Evolutionary conservation across 169 alveolate genomes (phyloP).

Genomic region (Perkinsus marinus): DNA sequence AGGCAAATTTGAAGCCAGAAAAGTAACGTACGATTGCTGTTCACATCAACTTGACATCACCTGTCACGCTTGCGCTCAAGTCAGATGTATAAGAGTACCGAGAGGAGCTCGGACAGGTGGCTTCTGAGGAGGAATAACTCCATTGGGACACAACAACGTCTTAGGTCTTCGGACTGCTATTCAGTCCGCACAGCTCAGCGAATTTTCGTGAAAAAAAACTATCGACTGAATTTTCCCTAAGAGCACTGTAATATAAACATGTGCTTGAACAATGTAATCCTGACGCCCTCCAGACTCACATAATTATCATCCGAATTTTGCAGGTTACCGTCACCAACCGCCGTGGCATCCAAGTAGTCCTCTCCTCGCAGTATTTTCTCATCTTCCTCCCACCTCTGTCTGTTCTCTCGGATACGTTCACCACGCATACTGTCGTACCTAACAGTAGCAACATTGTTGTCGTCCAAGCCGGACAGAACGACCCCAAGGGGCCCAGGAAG

Average conservation of each 20-base stretch:
- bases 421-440: neutral
- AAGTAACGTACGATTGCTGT: no score
- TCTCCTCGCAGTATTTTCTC: neutral
- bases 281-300: neutral
- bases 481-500: no score
- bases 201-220: no score
- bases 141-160: no score
- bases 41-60: no score
- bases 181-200: no score
- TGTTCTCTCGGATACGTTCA: neutral
- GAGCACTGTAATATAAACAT: neutral
- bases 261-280: neutral
- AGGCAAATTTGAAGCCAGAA: no score
- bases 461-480: no score
- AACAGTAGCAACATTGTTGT: neutral
- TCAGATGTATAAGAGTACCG: neutral
- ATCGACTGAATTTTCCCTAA: no score
- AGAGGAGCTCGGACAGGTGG: neutral
- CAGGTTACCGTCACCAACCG: neutral
- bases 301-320: neutral
- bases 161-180: no score
- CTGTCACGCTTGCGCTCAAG: no score
- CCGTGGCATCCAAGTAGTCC: neutral
- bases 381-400: neutral
- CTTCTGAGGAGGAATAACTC: neutral